Evolutionary conservation across 2,329 filamentous ascomycete genomes (phyloP), one percentile per base, ranked within the genome.

Genomic region (Calonectria naviculata): DNA sequence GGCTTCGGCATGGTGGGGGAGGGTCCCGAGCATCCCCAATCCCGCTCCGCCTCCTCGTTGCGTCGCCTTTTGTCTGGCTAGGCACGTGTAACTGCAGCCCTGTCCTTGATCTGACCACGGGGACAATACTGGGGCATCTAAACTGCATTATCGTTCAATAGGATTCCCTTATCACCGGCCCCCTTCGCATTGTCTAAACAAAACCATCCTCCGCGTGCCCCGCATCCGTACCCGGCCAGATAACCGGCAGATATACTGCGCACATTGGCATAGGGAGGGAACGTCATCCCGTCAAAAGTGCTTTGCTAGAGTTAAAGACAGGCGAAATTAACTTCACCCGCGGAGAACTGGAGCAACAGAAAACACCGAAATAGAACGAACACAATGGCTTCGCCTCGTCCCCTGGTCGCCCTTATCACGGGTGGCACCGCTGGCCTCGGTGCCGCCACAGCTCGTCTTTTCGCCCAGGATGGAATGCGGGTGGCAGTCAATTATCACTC

Each of bases 401-500:
- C 75, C 60, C 78, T 78, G 5, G 83, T 85, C 4, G 82, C 79
- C 19, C 80, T 87, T 68, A 90, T 89, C 29, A 89, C 87, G 0
- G 87, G 86, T n/a, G 85, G 85, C 31, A 87, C 83, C 49, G 86
- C 93, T 74, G 94, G 94, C 3, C 88, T 96, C 36, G 94, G 94
- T 41, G 93, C 93, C 49, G 86, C 92, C 4, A 87, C 94, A 4
- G 89, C 88, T 44, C 88, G 89, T 67, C 89, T 91, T 36, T 94
- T 95, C 76, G 93, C 93, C 10, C 83, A 87, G 26, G 87, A 92
- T 76, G 93, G 93, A 56, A 90, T 89, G 79, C 92, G 93, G 68
- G 85, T 96, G 12, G 90, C 91, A 10, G 89, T 97, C 80, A 96
- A 95, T 83, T 96, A 95, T 82, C 86, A 88, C 81, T 89, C 87